phyloP scores from a whole-genome alignment of 1,284 basidiomycete genomes.

The Marasmius fiardii region DNA sequence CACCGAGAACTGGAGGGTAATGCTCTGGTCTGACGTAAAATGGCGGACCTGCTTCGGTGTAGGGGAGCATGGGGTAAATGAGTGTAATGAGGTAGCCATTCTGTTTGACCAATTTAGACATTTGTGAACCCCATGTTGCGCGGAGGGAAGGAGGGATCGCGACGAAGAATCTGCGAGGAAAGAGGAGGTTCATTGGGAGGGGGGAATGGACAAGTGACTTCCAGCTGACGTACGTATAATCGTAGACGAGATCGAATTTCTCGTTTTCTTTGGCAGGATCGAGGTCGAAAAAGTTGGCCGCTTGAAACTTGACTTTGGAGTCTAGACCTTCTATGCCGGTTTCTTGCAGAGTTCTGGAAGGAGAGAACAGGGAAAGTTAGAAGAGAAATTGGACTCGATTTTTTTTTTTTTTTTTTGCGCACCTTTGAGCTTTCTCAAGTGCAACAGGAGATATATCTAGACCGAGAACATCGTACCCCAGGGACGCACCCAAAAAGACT shows the following conservation, averaged over 20 bases:
- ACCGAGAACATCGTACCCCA: constrained; percentile 47
- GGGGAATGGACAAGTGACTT: too few species aligned
- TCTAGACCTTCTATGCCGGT: constrained; percentile 15
- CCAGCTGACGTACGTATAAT: constrained; percentile 71
- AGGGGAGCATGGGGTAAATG: constrained; percentile 41
- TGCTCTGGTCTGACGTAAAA: constrained; percentile 57
- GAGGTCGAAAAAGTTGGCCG: constrained; percentile 54
- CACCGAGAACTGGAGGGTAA: constrained; percentile 52
- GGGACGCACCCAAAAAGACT: constrained; percentile 44
- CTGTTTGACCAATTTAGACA: constrained; percentile 52
- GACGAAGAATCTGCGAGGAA: constrained; percentile 61
- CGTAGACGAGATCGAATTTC: constrained; percentile 57
- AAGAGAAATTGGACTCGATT: too few species aligned
- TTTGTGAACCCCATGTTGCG: constrained; percentile 53
- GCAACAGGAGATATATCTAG: constrained; percentile 60
- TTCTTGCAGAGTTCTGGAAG: neutral
- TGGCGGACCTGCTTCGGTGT: constrained; percentile 51
- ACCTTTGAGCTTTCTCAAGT: constrained; percentile 48
- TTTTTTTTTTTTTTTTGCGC: too few species aligned
- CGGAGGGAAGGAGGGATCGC: constrained; percentile 60
- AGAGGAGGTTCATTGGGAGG: neutral
- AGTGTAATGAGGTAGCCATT: constrained; percentile 64
- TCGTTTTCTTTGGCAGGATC: constrained; percentile 31
- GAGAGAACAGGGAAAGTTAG: too few species aligned
- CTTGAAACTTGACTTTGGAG: constrained; percentile 33